Base-by-base conservation (phyloP, 2,329 filamentous ascomycete species). In the Claviceps sp. region DNA sequence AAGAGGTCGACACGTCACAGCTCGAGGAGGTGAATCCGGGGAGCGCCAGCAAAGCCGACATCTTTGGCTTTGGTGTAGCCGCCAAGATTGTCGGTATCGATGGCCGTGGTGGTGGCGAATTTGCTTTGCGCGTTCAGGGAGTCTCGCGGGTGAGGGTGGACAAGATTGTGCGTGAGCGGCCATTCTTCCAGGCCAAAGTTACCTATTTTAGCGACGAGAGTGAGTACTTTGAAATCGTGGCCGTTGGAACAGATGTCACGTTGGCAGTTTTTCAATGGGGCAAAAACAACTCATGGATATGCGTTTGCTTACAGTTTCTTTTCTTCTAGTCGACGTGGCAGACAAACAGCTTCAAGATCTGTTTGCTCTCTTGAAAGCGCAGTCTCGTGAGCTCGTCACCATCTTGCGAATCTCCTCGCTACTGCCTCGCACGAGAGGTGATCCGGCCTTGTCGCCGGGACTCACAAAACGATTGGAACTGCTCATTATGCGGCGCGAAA, bases 81-180 rank as follows among this genome's bases (percentile, higher is more conserved):
- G 87, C 84, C 37, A 88, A 84, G 69, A 86, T 91, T 58, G 78
- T 83, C 53, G 85, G 84, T 49, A 82, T 91, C 47, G 86, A 91
- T 65, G 86, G 87, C 30, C 78, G 82, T 52, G 81, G 82, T 47
- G 81, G 82, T 11, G 80, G 82, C 34, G 86, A 96, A 63, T 84
- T 95, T 61, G 84, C 83, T 53, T 69, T 98, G 50, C 76, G 95
- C 5, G 89, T 98, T 2, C 89, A 97, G 66, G 93, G 93, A 16
- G 75, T 87, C 18, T 77, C 84, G 56, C 79, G 93, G 42, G 83
- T 96, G 56, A 79, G 79, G 56, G 70, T 96, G 38, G 84, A 89
- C 49, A 57, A 51, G 49, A 62, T 70, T 14, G 76, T 80, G 40
- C 84, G 87, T 63, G 87, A 95, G 57, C 78, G 83, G 50, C 88